These are phyloP conservation scores for Diphasiastrum complanatum DNA, from an alignment of 83 land plant species.

Conservation along the genomic window DNA sequence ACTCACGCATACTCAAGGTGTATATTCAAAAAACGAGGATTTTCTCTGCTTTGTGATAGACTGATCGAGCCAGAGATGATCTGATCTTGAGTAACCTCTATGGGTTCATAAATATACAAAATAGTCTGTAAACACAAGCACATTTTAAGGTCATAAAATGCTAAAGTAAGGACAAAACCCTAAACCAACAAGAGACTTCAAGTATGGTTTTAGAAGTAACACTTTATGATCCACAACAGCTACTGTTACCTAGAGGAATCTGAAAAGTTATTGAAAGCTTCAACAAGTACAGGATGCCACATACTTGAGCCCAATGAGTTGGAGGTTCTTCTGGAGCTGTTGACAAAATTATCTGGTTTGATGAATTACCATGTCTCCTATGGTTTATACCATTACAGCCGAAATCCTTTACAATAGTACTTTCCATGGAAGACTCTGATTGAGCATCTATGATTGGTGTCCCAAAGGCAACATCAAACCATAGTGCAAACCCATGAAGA, in stretches of 20 bases:
- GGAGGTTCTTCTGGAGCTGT: conserved; percentile 90
- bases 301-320: conserved; percentile 97
- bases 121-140: conserved; percentile 54
- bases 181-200: background rate
- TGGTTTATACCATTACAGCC: conserved; percentile 25
- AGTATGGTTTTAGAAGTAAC: too few relatives aligned
- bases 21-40: conserved; percentile 78
- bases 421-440: conserved; percentile 24
- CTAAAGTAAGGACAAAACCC: background rate
- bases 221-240: too few relatives aligned
- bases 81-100: conserved; percentile 85
- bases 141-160: background rate
- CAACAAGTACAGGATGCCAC: too few relatives aligned
- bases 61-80: conserved; percentile 70
- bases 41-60: conserved; percentile 80
- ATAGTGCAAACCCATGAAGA: conserved; percentile 89
- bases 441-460: conserved; percentile 9
- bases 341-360: conserved; percentile 54
- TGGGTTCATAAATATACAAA: conserved; percentile 78
- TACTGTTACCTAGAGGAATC: too few relatives aligned
- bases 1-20: conserved; percentile 74
- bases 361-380: conserved; percentile 42
- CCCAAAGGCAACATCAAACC: conserved; percentile 51
- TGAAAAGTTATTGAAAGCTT: too few relatives aligned
- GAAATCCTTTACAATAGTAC: conserved; percentile 26